phyloP scores from a whole-genome alignment of 2,329 filamentous ascomycete species.

The Aspergillus neotritici region DNA sequence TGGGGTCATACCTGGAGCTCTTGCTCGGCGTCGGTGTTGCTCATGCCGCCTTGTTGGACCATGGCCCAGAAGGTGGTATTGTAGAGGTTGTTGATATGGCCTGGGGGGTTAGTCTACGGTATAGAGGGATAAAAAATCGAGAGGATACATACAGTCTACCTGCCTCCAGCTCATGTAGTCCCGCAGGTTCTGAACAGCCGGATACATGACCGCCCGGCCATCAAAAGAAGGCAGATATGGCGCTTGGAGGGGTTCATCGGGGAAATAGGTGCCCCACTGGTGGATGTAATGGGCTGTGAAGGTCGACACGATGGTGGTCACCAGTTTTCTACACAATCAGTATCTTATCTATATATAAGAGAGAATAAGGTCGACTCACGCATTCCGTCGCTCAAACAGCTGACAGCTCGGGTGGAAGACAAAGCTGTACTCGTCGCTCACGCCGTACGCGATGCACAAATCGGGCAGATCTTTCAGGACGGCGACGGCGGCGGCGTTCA shows the following conservation, averaged over 20 bases:
- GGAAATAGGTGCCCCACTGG: slow-evolving; percentile 72
- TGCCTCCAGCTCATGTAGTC: slow-evolving; percentile 98
- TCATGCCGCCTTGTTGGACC: slow-evolving; percentile 70
- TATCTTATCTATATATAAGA: neutral
- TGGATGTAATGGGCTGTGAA: slow-evolving; percentile 89
- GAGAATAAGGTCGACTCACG: slow-evolving; percentile 45
- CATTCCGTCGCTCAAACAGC: slow-evolving; percentile 79
- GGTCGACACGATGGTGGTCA: slow-evolving; percentile 83
- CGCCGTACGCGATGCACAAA: slow-evolving; percentile 80
- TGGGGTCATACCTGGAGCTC: slow-evolving; percentile 58
- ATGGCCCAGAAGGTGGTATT: slow-evolving; percentile 96
- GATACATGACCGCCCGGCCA: slow-evolving; percentile 85
- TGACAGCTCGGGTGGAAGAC: slow-evolving; percentile 77
- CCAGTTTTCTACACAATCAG: slow-evolving; percentile 62
- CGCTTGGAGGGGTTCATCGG: slow-evolving; percentile 61
- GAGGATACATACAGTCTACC: slow-evolving; percentile 68
- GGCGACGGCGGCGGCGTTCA: slow-evolving; percentile 86
- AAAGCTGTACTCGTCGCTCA: slow-evolving; percentile 94
- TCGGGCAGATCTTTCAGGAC: slow-evolving; percentile 81
- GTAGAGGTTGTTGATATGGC: slow-evolving; percentile 97
- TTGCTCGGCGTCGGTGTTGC: slow-evolving; percentile 71
- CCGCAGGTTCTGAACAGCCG: slow-evolving; percentile 70
- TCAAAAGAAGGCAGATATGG: slow-evolving; percentile 81
- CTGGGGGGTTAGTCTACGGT: slow-evolving; percentile 39
- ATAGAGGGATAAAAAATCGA: neutral